Evolutionary conservation across 306 rosid species (phyloP).

Genomic region (Vigna trinervia): DNA sequence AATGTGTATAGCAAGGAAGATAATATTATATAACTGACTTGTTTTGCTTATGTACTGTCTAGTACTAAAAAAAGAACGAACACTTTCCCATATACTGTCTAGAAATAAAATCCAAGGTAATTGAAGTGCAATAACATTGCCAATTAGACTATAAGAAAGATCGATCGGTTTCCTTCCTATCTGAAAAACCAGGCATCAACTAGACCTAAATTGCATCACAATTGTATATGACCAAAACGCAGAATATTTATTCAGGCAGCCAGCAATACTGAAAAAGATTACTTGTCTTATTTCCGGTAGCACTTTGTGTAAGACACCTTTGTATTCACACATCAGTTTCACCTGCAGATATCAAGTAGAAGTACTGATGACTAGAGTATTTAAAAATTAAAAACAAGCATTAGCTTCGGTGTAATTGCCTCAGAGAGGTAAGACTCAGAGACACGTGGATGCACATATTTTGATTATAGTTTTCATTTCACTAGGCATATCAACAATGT

Average conservation of each 20-base stretch:
- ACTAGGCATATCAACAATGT: no score
- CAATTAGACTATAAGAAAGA: conserved; percentile 5
- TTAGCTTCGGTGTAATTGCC: no score
- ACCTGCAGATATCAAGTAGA: conserved; percentile 55
- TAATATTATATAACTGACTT: not conserved
- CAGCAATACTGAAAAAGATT: conserved; percentile 41
- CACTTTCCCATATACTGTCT: not conserved
- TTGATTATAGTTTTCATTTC: no score
- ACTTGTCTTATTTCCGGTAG: conserved; percentile 78
- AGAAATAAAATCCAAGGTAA: conserved; percentile 10
- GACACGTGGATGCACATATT: no score
- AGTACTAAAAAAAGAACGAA: conserved; percentile 18
- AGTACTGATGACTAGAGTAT: not conserved
- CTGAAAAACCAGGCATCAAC: conserved; percentile 23
- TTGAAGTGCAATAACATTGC: conserved; percentile 17
- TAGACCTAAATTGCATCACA: conserved; percentile 1
- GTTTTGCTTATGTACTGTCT: not conserved
- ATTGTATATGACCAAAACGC: not conserved
- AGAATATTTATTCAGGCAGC: conserved; percentile 33
- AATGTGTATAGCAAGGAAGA: not conserved
- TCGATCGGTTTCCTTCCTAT: conserved; percentile 12
- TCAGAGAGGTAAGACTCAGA: no score
- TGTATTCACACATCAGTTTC: conserved; percentile 71
- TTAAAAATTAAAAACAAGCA: no score
- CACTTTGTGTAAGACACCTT: conserved; percentile 85